Conservation (phyloP, 352 stramenopile species). For the Phytopythium chamaehyphon region DNA sequence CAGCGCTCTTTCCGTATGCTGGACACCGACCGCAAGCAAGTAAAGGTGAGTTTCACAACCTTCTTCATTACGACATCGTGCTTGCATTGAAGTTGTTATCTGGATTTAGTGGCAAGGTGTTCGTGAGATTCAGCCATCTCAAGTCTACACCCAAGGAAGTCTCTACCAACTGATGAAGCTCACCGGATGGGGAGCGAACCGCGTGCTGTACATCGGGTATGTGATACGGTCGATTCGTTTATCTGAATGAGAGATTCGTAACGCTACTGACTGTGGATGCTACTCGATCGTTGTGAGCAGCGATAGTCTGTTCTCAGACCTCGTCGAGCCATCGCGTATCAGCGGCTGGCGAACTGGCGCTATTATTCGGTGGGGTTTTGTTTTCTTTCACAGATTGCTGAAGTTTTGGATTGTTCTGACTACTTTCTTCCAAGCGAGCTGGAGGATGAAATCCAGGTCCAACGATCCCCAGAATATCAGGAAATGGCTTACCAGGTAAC, state of each 20-base stretch:
- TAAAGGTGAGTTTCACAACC: conserved; percentile 25
- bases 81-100: background rate
- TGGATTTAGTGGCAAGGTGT: conserved; percentile 64
- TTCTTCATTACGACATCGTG: background rate
- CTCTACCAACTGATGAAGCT: conserved; percentile 53
- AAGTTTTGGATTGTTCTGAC: background rate
- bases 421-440: too few relatives aligned
- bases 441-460: conserved; percentile 76
- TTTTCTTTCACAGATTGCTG: too few relatives aligned
- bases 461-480: conserved; percentile 56
- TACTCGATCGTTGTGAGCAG: conserved; percentile 15
- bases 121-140: conserved; percentile 39
- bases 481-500: conserved; percentile 49
- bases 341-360: conserved; percentile 92
- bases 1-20: conserved; percentile 73
- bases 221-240: background rate
- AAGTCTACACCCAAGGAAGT: conserved; percentile 84
- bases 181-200: conserved; percentile 62
- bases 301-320: conserved; percentile 93
- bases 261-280: background rate
- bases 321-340: conserved; percentile 91
- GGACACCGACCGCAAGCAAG: conserved; percentile 57
- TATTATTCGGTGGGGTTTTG: conserved; percentile 87
- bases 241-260: too few relatives aligned
- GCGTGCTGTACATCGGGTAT: conserved; percentile 93